Evolutionary conservation across 352 stramenopile genomes (phyloP).

Genomic region (Stramenopiles sp.): DNA sequence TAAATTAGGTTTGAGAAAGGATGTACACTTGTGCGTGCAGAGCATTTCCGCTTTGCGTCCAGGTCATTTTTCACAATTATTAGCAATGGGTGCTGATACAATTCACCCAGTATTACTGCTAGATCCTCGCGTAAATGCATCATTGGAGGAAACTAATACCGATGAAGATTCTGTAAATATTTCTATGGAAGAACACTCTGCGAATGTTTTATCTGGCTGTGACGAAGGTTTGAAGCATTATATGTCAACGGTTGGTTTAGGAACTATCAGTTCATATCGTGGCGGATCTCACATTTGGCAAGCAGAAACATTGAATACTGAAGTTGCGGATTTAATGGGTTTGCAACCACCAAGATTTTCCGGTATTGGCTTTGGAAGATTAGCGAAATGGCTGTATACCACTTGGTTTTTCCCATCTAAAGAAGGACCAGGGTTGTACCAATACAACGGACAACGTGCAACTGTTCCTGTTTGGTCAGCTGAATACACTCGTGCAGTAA

Average conservation of each 20-base stretch:
- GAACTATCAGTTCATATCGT: background rate
- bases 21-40: background rate
- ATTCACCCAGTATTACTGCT: background rate
- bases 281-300: background rate
- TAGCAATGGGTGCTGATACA: background rate
- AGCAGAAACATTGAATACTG: background rate
- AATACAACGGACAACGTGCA: background rate
- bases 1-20: background rate
- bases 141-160: background rate
- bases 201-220: background rate
- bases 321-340: background rate
- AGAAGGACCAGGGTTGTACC: background rate
- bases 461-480: background rate
- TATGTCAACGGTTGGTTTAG: background rate
- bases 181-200: background rate
- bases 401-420: background rate
- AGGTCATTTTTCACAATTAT: background rate
- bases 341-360: background rate
- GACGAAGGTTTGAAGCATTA: background rate
- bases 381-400: background rate
- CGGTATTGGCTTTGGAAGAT: background rate
- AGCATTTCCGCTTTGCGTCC: background rate
- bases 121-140: background rate
- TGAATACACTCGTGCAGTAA: background rate
- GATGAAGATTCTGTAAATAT: background rate